Evolutionary conservation across 768 basidiomycete species (phyloP).

Genomic region (Suillus luteus): DNA sequence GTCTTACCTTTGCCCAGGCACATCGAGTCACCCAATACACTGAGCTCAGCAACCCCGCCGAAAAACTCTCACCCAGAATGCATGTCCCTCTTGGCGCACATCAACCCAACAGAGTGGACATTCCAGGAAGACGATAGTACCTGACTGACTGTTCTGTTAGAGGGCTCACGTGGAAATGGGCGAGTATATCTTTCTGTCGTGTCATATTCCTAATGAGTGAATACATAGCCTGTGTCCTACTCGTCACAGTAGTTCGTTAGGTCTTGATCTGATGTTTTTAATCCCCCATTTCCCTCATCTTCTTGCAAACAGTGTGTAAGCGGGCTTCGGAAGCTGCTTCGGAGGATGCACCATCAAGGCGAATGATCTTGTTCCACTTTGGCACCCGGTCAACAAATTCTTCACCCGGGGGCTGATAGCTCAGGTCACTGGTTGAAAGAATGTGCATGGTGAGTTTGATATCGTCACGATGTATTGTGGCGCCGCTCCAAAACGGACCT

Average conservation of each 20-base stretch:
- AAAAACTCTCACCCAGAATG: too few relatives aligned
- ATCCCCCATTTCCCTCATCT: not conserved
- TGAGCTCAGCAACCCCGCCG: too few relatives aligned
- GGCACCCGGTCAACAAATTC: not conserved
- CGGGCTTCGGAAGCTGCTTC: not conserved
- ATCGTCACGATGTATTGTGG: not conserved
- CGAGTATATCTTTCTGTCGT: too few relatives aligned
- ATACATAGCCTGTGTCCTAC: too few relatives aligned
- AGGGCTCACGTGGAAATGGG: too few relatives aligned
- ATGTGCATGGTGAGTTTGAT: not conserved
- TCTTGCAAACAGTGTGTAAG: not conserved
- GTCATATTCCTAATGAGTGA: too few relatives aligned
- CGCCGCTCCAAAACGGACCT: constrained; percentile 8
- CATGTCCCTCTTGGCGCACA: too few relatives aligned
- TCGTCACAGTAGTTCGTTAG: too few relatives aligned
- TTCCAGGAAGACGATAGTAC: too few relatives aligned
- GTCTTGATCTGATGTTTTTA: not conserved
- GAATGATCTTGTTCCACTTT: not conserved
- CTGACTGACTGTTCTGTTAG: too few relatives aligned
- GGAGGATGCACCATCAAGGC: not conserved
- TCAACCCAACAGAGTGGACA: too few relatives aligned
- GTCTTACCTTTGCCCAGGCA: constrained; percentile 59
- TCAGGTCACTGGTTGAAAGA: not conserved
- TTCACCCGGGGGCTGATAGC: not conserved
- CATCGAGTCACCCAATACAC: constrained; percentile 33